Evolutionary conservation across 2,329 filamentous ascomycete species (phyloP).

Genomic region (Alternaria rosae): DNA sequence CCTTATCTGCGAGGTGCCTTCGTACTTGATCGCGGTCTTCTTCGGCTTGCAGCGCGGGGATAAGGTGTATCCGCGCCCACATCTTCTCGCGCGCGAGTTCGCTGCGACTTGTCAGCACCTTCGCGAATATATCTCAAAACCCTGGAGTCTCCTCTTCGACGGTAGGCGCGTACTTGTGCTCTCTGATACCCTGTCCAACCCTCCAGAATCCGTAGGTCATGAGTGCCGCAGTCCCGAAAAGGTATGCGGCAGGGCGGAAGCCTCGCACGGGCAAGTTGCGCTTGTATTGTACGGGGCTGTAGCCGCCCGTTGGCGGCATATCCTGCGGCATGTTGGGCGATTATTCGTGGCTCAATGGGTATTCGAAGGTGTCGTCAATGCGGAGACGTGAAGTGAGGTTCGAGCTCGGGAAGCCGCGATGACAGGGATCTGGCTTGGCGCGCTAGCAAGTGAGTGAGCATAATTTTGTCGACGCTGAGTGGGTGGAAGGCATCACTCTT

Average conservation of each 20-base stretch:
- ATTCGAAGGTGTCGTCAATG: conserved; percentile 32
- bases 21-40: conserved; percentile 95
- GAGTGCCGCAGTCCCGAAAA: conserved; percentile 77
- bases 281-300: conserved; percentile 97
- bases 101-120: conserved; percentile 58
- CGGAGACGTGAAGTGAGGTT: conserved; percentile 38
- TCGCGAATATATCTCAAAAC: neutral
- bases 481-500: conserved; percentile 16
- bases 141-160: neutral
- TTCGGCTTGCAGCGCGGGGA: conserved; percentile 92
- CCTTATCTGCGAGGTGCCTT: conserved; percentile 83
- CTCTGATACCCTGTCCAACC: conserved; percentile 80
- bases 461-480: conserved; percentile 40
- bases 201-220: conserved; percentile 94
- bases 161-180: conserved; percentile 77
- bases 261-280: conserved; percentile 92
- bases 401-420: conserved; percentile 27
- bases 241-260: conserved; percentile 82
- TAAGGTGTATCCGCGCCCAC: conserved; percentile 95
- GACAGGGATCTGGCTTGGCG: conserved; percentile 35
- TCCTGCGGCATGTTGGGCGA: conserved; percentile 85
- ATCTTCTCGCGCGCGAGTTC: conserved; percentile 97
- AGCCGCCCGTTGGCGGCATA: conserved; percentile 94
- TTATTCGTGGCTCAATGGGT: conserved; percentile 40
- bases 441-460: conserved; percentile 33